Evolutionary conservation across 345 rosid species (phyloP), one percentile per base, ranked within the genome.

Genomic region (Cardamine resedifolia): DNA sequence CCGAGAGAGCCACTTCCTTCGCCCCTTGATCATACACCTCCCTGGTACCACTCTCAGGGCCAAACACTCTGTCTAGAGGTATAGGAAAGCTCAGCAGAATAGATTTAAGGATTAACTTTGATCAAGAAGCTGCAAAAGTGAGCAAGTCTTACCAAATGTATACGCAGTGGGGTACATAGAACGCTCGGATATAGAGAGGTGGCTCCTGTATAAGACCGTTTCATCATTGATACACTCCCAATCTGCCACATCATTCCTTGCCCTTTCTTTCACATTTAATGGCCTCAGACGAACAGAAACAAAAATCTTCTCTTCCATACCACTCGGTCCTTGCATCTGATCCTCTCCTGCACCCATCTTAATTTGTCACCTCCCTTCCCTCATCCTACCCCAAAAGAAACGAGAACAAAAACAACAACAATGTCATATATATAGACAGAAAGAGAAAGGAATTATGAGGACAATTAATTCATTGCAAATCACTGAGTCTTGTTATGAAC

Each of bases 251-350:
- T 91, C 99, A 64, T 86, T 71, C 68, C 79, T 85, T 28, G 85
- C 79, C 74, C 69, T 83, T 78, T 95, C 99, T 83, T 84, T 95
- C 74, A 79, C 87, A 82, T 74, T 95, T 82, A 91, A 73, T 65
- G 96, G 99, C 83, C 99, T 78, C 74, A 95, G 53, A 56, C 97
- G 90, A 72, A 95, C 93, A 21, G 93, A 91, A 65, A 91, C 97
- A 51, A 85, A 78, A 64, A 95, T 84, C 68, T 81, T 95, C 83
- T 95, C 99, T 34, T 63, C 81, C 4, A 77, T 44, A 66, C 77
- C 80, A 16, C 77, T 78, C 0, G 83, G 64, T 58, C 58, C 86
- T 24, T 71, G 86, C 81, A 79, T 77, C 38, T 81, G 77, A 79
- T 86, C 86, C 71, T 85, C 89, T 59, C 75, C 88, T 10, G 78